A percentile compares a stretch with the other conserved stretches of the same genome.
phyloP scores from a whole-genome alignment of 176 grass and related monocot species.

The Alopecurus myosuroides region DNA sequence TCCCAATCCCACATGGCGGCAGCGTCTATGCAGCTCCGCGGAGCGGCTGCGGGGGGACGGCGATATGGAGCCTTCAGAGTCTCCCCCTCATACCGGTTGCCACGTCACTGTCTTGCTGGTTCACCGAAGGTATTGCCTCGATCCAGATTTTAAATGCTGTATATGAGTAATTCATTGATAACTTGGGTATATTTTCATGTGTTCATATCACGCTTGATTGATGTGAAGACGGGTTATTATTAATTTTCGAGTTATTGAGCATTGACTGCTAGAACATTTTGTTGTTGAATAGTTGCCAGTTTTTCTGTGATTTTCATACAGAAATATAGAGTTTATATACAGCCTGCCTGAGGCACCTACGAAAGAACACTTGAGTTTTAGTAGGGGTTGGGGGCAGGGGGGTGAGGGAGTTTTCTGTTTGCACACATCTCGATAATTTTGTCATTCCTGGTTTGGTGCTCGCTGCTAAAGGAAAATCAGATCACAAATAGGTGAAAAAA shows the following conservation, averaged over 20 bases:
- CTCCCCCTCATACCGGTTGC: background rate
- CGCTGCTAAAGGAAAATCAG: background rate
- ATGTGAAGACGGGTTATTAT: background rate
- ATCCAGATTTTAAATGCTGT: background rate
- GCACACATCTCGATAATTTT: background rate
- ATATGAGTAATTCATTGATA: background rate
- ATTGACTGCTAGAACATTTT: background rate
- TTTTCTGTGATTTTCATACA: background rate
- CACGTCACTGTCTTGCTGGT: background rate
- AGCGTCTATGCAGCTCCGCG: conserved; percentile 35
- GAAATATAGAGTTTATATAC: background rate
- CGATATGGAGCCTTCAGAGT: background rate
- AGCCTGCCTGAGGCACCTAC: background rate
- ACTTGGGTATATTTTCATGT: background rate
- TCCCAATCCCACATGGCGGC: conserved; percentile 22
- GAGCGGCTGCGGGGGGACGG: background rate
- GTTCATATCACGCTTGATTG: background rate
- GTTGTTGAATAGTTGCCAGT: background rate
- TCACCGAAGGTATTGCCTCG: conserved; percentile 30
- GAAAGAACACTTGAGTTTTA: background rate
- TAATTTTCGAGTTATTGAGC: background rate
- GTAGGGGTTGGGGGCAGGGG: background rate
- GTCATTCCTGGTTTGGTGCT: background rate
- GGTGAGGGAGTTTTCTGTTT: background rate
- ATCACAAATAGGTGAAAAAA: background rate